phyloP scores from a whole-genome alignment of 78 protist species.

The Isochrysis galbana region DNA sequence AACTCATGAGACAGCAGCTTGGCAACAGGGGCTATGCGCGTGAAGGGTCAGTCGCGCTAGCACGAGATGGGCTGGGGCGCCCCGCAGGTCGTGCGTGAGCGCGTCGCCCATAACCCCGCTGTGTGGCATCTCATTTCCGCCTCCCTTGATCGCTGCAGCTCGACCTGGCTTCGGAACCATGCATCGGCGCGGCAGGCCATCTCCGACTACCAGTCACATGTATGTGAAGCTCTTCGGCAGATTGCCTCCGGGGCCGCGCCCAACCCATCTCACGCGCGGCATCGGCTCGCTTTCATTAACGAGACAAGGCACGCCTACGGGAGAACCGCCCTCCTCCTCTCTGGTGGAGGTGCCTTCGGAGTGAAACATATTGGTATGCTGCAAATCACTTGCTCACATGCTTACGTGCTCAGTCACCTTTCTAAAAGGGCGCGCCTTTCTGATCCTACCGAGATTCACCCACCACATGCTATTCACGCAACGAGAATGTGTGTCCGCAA shows the following conservation, averaged over 20 bases:
- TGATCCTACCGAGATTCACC: too few species aligned
- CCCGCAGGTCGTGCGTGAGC: too few species aligned
- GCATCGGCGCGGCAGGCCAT: not conserved
- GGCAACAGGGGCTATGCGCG: not conserved
- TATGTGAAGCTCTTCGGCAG: not conserved
- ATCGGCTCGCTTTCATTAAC: constrained; percentile 19
- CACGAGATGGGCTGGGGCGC: too few species aligned
- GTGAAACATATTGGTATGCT: constrained; percentile 78
- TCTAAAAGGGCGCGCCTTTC: too few species aligned
- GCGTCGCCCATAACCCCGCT: too few species aligned
- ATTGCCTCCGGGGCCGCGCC: not conserved
- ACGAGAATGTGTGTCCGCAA: too few species aligned
- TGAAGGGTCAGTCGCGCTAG: not conserved
- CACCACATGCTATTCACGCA: too few species aligned
- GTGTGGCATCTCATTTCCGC: too few species aligned
- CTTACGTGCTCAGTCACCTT: too few species aligned
- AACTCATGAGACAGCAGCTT: not conserved
- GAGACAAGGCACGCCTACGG: constrained; percentile 55
- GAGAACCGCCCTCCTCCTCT: constrained; percentile 67
- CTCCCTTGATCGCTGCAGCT: too few species aligned
- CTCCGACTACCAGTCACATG: not conserved
- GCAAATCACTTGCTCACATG: too few species aligned
- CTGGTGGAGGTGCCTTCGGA: constrained; percentile 66
- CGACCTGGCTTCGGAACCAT: not conserved
- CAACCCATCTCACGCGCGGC: not conserved